These are phyloP conservation scores for Talaromyces sp. DNA, from an alignment of 2,329 filamentous ascomycete species.

Conservation along the genomic window DNA sequence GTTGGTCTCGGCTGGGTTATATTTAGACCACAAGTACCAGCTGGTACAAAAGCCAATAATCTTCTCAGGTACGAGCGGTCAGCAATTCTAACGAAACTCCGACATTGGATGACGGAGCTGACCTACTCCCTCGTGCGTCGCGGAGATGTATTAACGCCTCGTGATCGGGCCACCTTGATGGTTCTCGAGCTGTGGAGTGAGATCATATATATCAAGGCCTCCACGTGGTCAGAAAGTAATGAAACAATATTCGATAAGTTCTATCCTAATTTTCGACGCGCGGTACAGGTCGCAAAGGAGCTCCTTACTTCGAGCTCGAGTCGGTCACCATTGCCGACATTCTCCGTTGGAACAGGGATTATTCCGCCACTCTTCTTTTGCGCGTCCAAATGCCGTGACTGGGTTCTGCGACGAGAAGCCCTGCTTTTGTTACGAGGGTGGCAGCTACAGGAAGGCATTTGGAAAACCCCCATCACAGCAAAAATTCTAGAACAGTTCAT, in stretches of 20 bases:
- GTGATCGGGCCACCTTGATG: conserved; percentile 6
- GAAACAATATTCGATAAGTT: conserved; percentile 18
- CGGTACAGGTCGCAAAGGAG: conserved; percentile 2
- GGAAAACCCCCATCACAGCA: conserved; percentile 3
- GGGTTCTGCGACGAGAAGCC: conserved; percentile 19
- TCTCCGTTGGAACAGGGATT: conserved; percentile 28
- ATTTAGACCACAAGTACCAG: background rate
- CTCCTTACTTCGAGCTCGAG: conserved; percentile 3
- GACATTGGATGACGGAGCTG: background rate
- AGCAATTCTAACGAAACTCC: background rate
- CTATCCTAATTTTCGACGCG: conserved; percentile 6
- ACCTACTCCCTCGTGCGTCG: background rate
- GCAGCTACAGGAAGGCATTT: conserved; percentile 16
- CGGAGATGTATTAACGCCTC: background rate
- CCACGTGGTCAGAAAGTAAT: background rate
- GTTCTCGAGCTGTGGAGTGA: conserved; percentile 17
- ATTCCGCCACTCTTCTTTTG: conserved; percentile 33
- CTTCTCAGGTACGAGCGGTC: background rate
- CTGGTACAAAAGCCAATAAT: background rate
- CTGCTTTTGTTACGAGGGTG: conserved; percentile 9
- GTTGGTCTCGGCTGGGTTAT: background rate
- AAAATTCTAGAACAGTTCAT: conserved; percentile 13
- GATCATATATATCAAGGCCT: conserved; percentile 9
- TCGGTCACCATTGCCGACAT: conserved; percentile 9
- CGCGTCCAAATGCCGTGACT: conserved; percentile 32